Conservation (phyloP, 1,139 yeast species). For the Suhomyces bolitotheri region DNA sequence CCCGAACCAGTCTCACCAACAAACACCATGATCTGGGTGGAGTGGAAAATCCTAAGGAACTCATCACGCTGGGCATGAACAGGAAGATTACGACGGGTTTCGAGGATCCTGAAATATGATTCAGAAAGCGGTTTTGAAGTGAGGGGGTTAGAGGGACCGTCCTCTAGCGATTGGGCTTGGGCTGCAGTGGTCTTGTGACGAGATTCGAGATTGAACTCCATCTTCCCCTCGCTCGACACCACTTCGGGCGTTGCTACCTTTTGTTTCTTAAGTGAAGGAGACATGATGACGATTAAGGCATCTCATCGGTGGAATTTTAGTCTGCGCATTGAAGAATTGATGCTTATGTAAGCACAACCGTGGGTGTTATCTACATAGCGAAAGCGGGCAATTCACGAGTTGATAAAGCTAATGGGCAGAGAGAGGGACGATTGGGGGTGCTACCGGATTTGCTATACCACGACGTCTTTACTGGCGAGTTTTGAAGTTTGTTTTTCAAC, state of each 20-base stretch:
- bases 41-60: constrained; percentile 78
- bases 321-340: too few relatives aligned
- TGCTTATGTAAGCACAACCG: too few relatives aligned
- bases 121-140: constrained; percentile 63
- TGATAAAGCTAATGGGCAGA: too few relatives aligned
- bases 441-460: too few relatives aligned
- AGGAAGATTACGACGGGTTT: constrained; percentile 81
- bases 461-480: too few relatives aligned
- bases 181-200: constrained; percentile 68
- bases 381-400: too few relatives aligned
- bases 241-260: constrained; percentile 47
- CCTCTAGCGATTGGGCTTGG: constrained; percentile 67
- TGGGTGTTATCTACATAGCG: too few relatives aligned
- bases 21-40: constrained; percentile 92
- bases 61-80: constrained; percentile 93
- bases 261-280: constrained; percentile 32
- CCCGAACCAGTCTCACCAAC: constrained; percentile 99
- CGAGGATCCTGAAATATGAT: constrained; percentile 74
- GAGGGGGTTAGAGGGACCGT: constrained; percentile 71
- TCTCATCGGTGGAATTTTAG: constrained; percentile 8
- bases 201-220: constrained; percentile 34
- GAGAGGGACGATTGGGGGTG: too few relatives aligned
- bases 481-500: too few relatives aligned
- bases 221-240: constrained; percentile 20
- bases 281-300: constrained; percentile 6